These are phyloP conservation scores for Boletus tylopilopsis DNA, from an alignment of 768 basidiomycete species.

Conservation along the genomic window DNA sequence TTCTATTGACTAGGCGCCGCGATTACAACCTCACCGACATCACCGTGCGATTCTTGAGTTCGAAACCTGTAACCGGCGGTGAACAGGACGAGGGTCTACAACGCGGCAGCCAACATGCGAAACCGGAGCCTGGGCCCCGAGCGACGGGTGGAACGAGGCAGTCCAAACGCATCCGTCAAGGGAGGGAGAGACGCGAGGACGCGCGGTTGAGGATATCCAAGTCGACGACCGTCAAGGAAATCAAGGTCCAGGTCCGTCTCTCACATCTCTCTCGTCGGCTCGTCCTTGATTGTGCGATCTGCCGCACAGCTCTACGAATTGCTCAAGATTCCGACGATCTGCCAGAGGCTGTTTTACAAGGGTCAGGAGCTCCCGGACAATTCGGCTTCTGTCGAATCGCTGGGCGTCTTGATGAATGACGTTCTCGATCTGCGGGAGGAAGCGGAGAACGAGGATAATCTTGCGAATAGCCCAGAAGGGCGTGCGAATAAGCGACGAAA, in stretches of 20 bases:
- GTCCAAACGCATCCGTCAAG: slow-evolving; percentile 66
- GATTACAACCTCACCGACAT: slow-evolving; percentile 62
- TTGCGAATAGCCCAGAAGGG: slow-evolving; percentile 47
- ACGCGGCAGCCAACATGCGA: slow-evolving; percentile 26
- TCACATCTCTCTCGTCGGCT: not conserved
- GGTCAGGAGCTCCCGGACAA: slow-evolving; percentile 65
- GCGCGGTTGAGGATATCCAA: slow-evolving; percentile 57
- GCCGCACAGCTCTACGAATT: slow-evolving; percentile 53
- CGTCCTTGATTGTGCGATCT: not conserved
- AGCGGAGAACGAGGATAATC: slow-evolving; percentile 54
- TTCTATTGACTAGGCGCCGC: slow-evolving; percentile 25
- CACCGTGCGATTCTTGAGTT: slow-evolving; percentile 46
- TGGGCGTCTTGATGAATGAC: slow-evolving; percentile 60
- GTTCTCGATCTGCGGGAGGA: slow-evolving; percentile 63
- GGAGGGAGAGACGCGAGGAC: slow-evolving; percentile 47
- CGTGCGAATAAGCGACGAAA: slow-evolving; percentile 39
- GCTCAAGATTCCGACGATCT: slow-evolving; percentile 68
- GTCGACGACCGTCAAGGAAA: slow-evolving; percentile 68
- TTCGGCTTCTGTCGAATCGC: slow-evolving; percentile 43
- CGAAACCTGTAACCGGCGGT: slow-evolving; percentile 30
- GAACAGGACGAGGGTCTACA: slow-evolving; percentile 25
- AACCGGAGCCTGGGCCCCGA: slow-evolving; percentile 36
- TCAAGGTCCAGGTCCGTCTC: slow-evolving; percentile 63
- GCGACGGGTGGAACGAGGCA: slow-evolving; percentile 48
- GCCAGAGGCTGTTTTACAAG: slow-evolving; percentile 64